phyloP scores from a whole-genome alignment of 2,329 filamentous ascomycete species.

The Venturia oleaginea region DNA sequence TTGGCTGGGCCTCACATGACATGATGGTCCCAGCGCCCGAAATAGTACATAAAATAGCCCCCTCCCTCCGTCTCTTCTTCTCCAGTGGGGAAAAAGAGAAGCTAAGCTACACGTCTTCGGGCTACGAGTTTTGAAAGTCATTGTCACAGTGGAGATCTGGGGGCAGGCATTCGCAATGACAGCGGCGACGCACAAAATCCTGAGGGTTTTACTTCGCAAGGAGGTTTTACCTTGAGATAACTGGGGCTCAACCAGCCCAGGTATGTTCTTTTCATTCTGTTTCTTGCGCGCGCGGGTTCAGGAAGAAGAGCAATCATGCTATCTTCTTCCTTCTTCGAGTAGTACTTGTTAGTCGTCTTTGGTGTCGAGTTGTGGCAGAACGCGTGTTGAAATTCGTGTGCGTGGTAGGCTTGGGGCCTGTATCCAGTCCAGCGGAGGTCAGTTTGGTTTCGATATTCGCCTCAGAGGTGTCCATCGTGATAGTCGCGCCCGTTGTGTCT shows the following conservation, averaged over 20 bases:
- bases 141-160: background rate
- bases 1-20: background rate
- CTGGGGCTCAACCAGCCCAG: background rate
- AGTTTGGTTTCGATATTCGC: background rate
- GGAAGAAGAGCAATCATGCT: background rate
- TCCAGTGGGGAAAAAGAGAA: background rate
- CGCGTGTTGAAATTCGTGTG: background rate
- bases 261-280: background rate
- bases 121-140: background rate
- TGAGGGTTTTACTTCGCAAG: background rate
- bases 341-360: background rate
- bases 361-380: background rate
- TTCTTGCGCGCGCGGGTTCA: background rate
- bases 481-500: background rate
- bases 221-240: background rate
- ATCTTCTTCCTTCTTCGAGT: background rate
- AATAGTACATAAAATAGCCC: background rate
- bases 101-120: no score
- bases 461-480: background rate
- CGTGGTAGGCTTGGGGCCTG: background rate
- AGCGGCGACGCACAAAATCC: constrained; percentile 2
- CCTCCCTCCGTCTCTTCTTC: background rate
- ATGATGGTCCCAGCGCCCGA: background rate
- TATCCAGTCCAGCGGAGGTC: background rate
- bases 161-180: background rate